Evolutionary conservation across 208 protist species (phyloP).

Genomic region (Wallacemonas rigidus): DNA sequence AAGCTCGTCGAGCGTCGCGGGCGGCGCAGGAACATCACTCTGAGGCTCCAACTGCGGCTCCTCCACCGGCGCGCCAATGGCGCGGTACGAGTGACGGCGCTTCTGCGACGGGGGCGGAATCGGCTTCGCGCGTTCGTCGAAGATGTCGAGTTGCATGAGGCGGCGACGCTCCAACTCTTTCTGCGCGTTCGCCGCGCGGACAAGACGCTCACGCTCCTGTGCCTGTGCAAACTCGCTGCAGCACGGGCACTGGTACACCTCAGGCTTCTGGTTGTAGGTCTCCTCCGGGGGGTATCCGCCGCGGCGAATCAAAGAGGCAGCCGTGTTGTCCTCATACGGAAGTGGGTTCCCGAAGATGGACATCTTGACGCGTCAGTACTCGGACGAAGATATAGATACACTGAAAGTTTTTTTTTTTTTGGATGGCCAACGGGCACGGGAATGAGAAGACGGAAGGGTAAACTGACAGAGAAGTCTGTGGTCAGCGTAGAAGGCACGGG

Average conservation of each 20-base stretch:
- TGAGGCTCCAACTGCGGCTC: constrained; percentile 29
- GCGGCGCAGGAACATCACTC: constrained; percentile 60
- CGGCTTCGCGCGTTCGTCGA: constrained; percentile 83
- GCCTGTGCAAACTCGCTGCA: constrained; percentile 72
- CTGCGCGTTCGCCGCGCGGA: constrained; percentile 55
- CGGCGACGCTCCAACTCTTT: constrained; percentile 70
- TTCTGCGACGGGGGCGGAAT: constrained; percentile 29
- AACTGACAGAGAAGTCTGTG: no score
- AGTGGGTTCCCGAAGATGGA: constrained; percentile 84
- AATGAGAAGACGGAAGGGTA: no score
- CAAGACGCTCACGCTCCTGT: constrained; percentile 62
- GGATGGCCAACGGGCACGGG: not conserved
- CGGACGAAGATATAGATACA: not conserved
- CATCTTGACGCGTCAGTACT: constrained; percentile 33
- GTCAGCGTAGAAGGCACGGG: no score
- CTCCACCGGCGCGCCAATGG: constrained; percentile 45
- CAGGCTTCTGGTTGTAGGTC: constrained; percentile 84
- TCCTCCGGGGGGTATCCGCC: constrained; percentile 74
- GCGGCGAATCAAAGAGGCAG: constrained; percentile 83
- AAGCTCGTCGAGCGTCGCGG: constrained; percentile 71
- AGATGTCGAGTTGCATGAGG: constrained; percentile 87
- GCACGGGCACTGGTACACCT: constrained; percentile 83
- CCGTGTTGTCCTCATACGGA: constrained; percentile 89
- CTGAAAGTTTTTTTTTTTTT: constrained; percentile 5
- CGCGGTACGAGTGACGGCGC: constrained; percentile 44